phyloP scores from a whole-genome alignment of 192 early-diverging fungal genomes.

The Umbelopsis vinacea region DNA sequence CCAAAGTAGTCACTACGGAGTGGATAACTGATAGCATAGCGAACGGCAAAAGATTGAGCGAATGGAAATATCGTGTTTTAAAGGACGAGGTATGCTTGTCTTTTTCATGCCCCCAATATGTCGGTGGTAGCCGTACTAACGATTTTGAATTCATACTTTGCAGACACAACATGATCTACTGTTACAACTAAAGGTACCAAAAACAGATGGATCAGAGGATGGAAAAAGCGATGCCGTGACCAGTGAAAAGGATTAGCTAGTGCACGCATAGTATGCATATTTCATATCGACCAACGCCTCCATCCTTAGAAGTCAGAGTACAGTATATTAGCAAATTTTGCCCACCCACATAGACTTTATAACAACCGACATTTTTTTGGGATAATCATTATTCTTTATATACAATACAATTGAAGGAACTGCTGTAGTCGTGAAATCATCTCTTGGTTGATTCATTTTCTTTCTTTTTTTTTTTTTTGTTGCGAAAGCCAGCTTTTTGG shows the following conservation, averaged over 20 bases:
- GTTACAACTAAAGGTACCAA: background rate
- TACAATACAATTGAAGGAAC: constrained; percentile 10
- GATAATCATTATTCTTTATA: background rate
- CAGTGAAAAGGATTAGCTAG: too few species aligned
- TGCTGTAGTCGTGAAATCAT: background rate
- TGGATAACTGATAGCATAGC: constrained; percentile 18
- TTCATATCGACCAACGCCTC: too few species aligned
- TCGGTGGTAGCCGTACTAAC: background rate
- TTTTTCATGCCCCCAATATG: background rate
- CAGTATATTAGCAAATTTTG: too few species aligned
- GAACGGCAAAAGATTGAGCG: constrained; percentile 12
- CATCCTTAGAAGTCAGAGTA: too few species aligned
- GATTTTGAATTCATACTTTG: background rate
- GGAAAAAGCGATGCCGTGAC: too few species aligned
- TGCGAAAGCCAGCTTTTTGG: background rate
- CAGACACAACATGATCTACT: background rate
- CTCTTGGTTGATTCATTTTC: background rate
- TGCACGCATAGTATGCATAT: too few species aligned
- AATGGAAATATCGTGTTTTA: constrained; percentile 9
- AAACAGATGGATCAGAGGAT: too few species aligned
- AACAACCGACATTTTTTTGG: background rate
- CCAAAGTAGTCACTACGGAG: background rate
- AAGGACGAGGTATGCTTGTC: background rate
- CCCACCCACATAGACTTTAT: too few species aligned
- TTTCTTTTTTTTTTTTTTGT: background rate